phyloP scores from a whole-genome alignment of 2,329 filamentous ascomycete genomes.

The Trichophyton mentagrophytes region DNA sequence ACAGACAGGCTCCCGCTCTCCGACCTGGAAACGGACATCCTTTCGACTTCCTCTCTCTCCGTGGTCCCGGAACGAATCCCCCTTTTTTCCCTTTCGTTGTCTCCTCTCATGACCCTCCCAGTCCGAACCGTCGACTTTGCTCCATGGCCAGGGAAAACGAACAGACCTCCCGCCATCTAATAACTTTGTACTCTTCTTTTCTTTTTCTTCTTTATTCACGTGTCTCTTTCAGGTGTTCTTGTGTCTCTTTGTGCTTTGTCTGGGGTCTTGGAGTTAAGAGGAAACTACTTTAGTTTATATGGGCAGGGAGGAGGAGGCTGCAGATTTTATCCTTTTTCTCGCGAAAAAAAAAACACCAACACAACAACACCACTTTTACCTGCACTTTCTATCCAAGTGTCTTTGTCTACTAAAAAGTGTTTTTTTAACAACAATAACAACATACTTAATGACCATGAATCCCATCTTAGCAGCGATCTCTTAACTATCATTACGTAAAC shows the following conservation, averaged over 20 bases:
- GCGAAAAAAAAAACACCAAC: too few relatives aligned
- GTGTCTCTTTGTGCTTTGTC: neutral
- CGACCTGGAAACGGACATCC: too few relatives aligned
- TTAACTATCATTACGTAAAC: neutral
- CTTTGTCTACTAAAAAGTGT: constrained; percentile 15
- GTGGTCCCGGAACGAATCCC: neutral
- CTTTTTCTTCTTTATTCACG: neutral
- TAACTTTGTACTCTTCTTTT: neutral
- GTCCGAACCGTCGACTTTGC: neutral
- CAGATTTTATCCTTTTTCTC: neutral
- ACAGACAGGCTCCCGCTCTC: too few relatives aligned
- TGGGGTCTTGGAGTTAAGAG: neutral
- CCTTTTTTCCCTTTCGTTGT: neutral
- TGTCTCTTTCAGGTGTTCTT: neutral
- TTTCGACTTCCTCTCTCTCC: too few relatives aligned
- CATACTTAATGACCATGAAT: neutral
- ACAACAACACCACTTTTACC: neutral
- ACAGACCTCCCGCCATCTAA: neutral
- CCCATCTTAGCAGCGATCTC: neutral
- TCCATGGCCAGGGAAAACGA: neutral
- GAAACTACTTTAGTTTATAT: too few relatives aligned
- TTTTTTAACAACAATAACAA: neutral
- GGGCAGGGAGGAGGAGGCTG: neutral
- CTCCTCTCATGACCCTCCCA: neutral
- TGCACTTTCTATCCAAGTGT: neutral